Percentiles rank a stretch among this genome's conserved stretches.
phyloP scores from a whole-genome alignment of 306 rosid genomes.

The Canavalia gladiata region DNA sequence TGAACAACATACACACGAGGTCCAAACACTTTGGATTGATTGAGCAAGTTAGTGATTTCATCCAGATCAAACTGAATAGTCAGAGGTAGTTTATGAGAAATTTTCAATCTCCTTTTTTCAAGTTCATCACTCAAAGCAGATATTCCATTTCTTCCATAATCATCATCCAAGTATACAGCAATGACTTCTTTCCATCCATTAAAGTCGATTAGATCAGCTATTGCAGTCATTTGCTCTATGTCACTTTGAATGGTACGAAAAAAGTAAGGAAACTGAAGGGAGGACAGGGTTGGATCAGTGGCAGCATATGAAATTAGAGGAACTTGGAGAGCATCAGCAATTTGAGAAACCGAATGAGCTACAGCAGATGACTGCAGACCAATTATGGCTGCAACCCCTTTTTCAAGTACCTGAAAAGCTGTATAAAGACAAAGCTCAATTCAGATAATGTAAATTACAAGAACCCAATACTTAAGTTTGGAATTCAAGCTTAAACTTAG shows the following conservation, averaged over 20 bases:
- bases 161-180: constrained; percentile 75
- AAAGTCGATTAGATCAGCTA: constrained; percentile 77
- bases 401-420: constrained; percentile 88
- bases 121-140: constrained; percentile 78
- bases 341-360: constrained; percentile 81
- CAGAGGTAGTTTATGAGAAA: constrained; percentile 72
- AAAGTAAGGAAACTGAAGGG: constrained; percentile 90
- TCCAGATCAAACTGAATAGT: constrained; percentile 60
- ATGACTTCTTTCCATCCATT: constrained; percentile 90
- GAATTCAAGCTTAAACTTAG: constrained; percentile 24
- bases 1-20: constrained; percentile 92
- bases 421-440: constrained; percentile 47
- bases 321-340: constrained; percentile 84
- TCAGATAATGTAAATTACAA: constrained; percentile 43
- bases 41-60: constrained; percentile 66
- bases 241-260: constrained; percentile 79
- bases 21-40: constrained; percentile 69
- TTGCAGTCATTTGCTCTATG: constrained; percentile 79
- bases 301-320: constrained; percentile 95
- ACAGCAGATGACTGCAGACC: constrained; percentile 92
- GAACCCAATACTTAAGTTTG: constrained; percentile 23
- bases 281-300: constrained; percentile 88
- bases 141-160: constrained; percentile 92
- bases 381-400: constrained; percentile 72
- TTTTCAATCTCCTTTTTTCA: constrained; percentile 60